Evolutionary conservation across 176 grass and related monocot species (phyloP).

Genomic region (Elaeis guineensis): DNA sequence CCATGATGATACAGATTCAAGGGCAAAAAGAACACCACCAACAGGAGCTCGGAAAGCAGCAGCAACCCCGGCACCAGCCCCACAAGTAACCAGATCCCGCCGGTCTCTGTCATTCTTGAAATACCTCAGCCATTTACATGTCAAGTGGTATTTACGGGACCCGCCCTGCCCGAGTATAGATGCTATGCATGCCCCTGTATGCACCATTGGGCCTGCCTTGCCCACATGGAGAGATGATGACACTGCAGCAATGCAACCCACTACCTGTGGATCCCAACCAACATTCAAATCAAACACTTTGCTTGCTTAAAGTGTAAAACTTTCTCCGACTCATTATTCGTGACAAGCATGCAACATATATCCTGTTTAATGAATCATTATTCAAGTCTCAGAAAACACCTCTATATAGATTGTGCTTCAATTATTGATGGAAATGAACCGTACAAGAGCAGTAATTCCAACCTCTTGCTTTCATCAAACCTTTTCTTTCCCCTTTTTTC

Average conservation of each 20-base stretch:
- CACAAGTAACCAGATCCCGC: constrained; percentile 87
- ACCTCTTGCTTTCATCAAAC: no score
- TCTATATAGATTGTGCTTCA: no score
- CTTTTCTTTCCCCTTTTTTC: no score
- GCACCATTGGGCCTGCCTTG: constrained; percentile 90
- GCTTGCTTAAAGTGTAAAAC: not conserved
- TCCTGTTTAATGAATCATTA: no score
- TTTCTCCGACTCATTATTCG: not conserved
- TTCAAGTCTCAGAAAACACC: no score
- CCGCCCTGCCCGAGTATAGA: constrained; percentile 83
- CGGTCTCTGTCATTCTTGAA: constrained; percentile 95
- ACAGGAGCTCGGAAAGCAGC: constrained; percentile 87
- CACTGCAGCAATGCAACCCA: constrained; percentile 81
- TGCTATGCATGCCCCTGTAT: constrained; percentile 79
- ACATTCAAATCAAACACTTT: constrained; percentile 3
- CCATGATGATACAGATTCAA: constrained; percentile 91
- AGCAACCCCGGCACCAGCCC: constrained; percentile 74
- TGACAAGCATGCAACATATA: not conserved
- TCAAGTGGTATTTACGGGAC: constrained; percentile 60
- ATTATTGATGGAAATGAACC: no score
- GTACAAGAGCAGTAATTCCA: no score
- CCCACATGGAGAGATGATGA: constrained; percentile 88
- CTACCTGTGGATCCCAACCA: constrained; percentile 39
- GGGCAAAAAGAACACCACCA: constrained; percentile 83
- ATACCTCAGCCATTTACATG: constrained; percentile 78